Conservation (phyloP, 805 yeast species). For the Torulaspora indica region DNA sequence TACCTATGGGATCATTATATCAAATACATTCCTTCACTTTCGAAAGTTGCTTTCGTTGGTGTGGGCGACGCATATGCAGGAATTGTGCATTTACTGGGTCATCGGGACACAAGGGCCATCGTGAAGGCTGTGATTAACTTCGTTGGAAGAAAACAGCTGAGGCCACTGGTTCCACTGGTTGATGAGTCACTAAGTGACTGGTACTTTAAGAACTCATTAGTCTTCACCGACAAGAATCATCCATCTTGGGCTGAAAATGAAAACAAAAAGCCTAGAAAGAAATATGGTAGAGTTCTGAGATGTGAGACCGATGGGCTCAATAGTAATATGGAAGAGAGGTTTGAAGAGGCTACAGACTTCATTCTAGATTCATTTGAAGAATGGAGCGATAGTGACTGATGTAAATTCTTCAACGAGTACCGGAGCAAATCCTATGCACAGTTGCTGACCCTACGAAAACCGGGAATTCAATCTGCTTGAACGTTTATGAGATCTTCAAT, state of each 20-base stretch:
- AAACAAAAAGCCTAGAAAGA: slow-evolving; percentile 75
- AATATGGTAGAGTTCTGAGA: slow-evolving; percentile 82
- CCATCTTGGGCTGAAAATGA: slow-evolving; percentile 69
- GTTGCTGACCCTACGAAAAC: no score
- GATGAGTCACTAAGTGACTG: slow-evolving; percentile 90
- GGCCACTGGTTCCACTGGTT: slow-evolving; percentile 76
- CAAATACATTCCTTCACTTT: slow-evolving; percentile 59
- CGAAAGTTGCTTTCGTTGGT: slow-evolving; percentile 75
- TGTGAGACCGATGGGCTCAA: slow-evolving; percentile 68
- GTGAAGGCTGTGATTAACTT: slow-evolving; percentile 70
- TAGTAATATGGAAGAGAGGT: slow-evolving; percentile 72
- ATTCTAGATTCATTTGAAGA: slow-evolving; percentile 75
- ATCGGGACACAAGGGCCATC: slow-evolving; percentile 60
- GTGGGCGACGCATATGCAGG: slow-evolving; percentile 88
- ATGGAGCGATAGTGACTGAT: slow-evolving; percentile 42
- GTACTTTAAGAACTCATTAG: slow-evolving; percentile 81
- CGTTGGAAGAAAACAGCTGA: slow-evolving; percentile 61
- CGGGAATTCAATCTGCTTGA: not conserved
- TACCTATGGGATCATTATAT: slow-evolving; percentile 90
- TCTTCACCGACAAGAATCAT: slow-evolving; percentile 71
- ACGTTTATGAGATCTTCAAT: not conserved
- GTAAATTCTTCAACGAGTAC: no score
- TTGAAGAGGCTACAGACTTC: slow-evolving; percentile 82
- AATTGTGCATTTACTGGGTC: slow-evolving; percentile 81
- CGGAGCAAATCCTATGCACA: no score